Percentiles rank a stretch among this genome's conserved stretches.
These are phyloP conservation scores for Buxus sempervirens DNA, from an alignment of 164 flowering plant genomes.

Conservation along the genomic window DNA sequence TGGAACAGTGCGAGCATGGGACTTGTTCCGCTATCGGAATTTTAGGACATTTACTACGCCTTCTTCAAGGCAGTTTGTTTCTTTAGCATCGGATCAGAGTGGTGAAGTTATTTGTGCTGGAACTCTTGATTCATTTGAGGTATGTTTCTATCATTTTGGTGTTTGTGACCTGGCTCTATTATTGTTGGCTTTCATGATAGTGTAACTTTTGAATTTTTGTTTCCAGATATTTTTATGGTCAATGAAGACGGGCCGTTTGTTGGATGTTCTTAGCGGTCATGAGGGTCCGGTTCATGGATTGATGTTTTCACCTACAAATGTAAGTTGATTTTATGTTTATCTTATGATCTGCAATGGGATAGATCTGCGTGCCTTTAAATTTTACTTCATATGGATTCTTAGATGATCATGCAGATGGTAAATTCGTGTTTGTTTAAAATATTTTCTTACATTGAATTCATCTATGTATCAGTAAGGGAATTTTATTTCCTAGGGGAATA, in stretches of 20 bases:
- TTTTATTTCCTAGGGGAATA: neutral
- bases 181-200: conserved; percentile 7
- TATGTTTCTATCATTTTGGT: conserved; percentile 15
- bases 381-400: neutral
- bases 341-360: neutral
- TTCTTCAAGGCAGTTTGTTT: conserved; percentile 86
- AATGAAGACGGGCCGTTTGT: conserved; percentile 94
- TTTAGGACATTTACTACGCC: conserved; percentile 93
- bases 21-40: conserved; percentile 88
- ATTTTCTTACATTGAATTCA: neutral
- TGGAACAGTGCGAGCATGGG: conserved; percentile 99
- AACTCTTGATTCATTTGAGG: conserved; percentile 96
- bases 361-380: neutral
- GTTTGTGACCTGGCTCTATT: neutral
- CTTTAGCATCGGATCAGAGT: conserved; percentile 91
- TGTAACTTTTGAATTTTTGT: neutral
- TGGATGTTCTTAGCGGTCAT: conserved; percentile 93
- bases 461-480: neutral
- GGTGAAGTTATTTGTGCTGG: conserved; percentile 99
- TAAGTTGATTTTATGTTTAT: conserved; percentile 32
- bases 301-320: conserved; percentile 89
- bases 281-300: conserved; percentile 98
- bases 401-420: neutral
- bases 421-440: neutral
- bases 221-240: conserved; percentile 94